These are phyloP conservation scores for Phytophthora pini DNA, from an alignment of 352 stramenopile species.

Conservation along the genomic window DNA sequence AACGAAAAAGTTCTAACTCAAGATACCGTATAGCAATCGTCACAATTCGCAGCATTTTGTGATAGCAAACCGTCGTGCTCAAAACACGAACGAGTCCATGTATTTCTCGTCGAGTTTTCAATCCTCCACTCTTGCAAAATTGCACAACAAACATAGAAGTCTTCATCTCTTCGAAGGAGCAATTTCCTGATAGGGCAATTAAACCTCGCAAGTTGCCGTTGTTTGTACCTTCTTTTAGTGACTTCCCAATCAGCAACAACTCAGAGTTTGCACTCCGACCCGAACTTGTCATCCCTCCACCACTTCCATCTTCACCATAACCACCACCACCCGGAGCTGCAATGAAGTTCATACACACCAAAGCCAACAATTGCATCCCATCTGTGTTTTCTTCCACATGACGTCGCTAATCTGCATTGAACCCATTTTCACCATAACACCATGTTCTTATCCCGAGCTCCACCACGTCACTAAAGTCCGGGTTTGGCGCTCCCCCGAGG, in stretches of 20 bases:
- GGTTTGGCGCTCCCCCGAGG: conserved; percentile 3
- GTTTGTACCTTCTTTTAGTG: conserved; percentile 17
- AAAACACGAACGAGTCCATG: no score
- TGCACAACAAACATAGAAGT: no score
- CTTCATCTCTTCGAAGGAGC: neutral
- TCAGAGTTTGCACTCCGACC: conserved; percentile 4
- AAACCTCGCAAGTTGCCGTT: conserved; percentile 20
- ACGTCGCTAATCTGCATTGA: neutral
- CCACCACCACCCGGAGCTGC: no score
- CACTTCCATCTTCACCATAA: neutral
- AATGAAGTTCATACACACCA: no score
- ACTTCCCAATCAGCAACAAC: conserved; percentile 8
- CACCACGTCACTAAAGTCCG: conserved; percentile 4
- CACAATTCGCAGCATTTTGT: neutral
- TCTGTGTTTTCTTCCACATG: neutral
- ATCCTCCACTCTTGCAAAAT: no score
- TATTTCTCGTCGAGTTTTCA: no score
- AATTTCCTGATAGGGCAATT: conserved; percentile 1
- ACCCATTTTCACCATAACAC: neutral
- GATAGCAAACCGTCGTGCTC: no score
- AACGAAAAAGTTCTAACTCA: neutral
- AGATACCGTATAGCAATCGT: neutral
- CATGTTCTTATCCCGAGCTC: conserved; percentile 10
- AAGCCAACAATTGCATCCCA: neutral
- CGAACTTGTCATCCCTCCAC: neutral